A percentile compares a stretch with the other conserved stretches of the same genome.
phyloP scores from a whole-genome alignment of 495 filamentous ascomycete species.

The Aspergillus ellipticus region DNA sequence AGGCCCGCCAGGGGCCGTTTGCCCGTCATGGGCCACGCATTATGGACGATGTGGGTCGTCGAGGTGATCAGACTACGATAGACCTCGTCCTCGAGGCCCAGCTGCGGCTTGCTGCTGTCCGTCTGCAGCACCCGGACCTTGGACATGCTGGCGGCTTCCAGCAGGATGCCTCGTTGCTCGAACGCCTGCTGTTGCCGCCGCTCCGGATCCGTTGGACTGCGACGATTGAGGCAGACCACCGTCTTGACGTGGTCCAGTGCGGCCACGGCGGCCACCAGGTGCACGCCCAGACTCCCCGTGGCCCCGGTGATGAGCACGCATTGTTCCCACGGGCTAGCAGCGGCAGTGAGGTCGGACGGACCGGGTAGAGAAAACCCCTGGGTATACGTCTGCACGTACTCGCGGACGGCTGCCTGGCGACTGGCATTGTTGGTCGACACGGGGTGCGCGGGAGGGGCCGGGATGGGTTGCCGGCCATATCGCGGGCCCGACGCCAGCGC shows the following conservation, averaged over 20 bases:
- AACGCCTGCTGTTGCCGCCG: constrained; percentile 34
- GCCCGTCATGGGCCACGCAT: constrained; percentile 54
- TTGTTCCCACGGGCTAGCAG: too few relatives aligned
- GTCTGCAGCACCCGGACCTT: constrained; percentile 30
- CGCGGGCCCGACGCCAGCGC: constrained; percentile 38
- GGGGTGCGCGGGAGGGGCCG: not conserved
- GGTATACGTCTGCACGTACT: constrained; percentile 20
- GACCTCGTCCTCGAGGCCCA: constrained; percentile 49
- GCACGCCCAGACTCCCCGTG: constrained; percentile 46
- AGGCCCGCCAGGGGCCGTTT: constrained; percentile 40
- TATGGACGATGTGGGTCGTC: constrained; percentile 51
- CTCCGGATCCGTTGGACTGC: not conserved
- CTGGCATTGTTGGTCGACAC: too few relatives aligned
- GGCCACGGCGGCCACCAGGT: constrained; percentile 39
- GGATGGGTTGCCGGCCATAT: constrained; percentile 2
- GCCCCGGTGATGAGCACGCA: constrained; percentile 49
- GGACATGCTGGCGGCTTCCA: constrained; percentile 12
- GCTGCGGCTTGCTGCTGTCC: constrained; percentile 39
- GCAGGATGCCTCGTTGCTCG: constrained; percentile 25
- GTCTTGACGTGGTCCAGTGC: constrained; percentile 23
- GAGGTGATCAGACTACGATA: constrained; percentile 34
- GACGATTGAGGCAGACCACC: constrained; percentile 44
- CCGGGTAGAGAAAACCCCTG: too few relatives aligned
- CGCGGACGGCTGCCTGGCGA: too few relatives aligned
- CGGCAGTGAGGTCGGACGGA: too few relatives aligned